Conservation (phyloP, 1,284 basidiomycete species). For the Stereum hirsutum region DNA sequence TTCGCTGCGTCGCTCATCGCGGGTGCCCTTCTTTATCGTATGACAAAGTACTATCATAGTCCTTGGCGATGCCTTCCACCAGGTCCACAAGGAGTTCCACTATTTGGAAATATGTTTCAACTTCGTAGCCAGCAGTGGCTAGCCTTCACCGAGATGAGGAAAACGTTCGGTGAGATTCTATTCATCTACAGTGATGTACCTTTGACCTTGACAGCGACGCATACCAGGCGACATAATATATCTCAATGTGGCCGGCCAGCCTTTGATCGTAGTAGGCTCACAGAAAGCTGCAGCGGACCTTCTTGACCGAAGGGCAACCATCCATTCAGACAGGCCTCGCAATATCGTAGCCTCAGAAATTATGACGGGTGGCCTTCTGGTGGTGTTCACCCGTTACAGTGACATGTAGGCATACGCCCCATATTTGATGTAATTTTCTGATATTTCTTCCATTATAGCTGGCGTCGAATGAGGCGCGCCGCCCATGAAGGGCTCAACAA, state of each 20-base stretch:
- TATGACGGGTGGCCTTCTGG: background rate
- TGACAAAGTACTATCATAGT: background rate
- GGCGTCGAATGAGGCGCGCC: slow-evolving; percentile 6
- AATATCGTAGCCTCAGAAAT: slow-evolving; percentile 1
- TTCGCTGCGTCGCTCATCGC: no score
- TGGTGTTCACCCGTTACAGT: background rate
- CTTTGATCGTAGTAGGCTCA: slow-evolving; percentile 15
- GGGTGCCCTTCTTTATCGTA: no score
- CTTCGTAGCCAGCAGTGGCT: slow-evolving; percentile 6
- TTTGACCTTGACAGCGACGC: no score
- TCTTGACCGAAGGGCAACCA: slow-evolving; percentile 13
- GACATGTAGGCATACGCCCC: background rate
- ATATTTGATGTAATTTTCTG: background rate
- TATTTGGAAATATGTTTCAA: slow-evolving; percentile 8
- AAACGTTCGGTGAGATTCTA: slow-evolving; percentile 6
- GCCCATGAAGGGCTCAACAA: slow-evolving; percentile 6
- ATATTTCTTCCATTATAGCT: background rate
- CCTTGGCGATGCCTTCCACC: slow-evolving; percentile 8
- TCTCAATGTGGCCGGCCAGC: slow-evolving; percentile 12
- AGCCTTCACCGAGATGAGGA: slow-evolving; percentile 6
- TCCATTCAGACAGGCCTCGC: slow-evolving; percentile 14
- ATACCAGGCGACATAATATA: slow-evolving; percentile 17
- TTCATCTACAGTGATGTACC: no score
- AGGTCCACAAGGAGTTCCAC: slow-evolving; percentile 7
- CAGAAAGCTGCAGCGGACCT: slow-evolving; percentile 13